phyloP scores from a whole-genome alignment of 148 eudicot species.

The Nepenthes mirabilis region DNA sequence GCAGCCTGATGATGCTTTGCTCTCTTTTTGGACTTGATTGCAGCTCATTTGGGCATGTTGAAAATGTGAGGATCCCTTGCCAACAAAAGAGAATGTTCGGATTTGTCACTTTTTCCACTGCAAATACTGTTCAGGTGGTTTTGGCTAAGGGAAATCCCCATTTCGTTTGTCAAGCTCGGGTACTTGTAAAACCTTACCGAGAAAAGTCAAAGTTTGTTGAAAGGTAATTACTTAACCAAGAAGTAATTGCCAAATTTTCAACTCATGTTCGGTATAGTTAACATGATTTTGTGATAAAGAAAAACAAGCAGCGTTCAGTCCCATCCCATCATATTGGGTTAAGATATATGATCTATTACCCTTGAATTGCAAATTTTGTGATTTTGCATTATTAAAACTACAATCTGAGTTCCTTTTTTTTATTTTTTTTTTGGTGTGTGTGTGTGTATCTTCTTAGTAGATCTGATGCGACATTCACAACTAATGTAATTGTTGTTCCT shows the following conservation, averaged over 20 bases:
- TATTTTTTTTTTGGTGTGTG: too few relatives aligned
- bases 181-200: slow-evolving; percentile 62
- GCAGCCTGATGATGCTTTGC: neutral
- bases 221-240: slow-evolving; percentile 19
- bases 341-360: too few relatives aligned
- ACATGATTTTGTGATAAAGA: neutral
- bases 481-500: neutral
- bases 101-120: slow-evolving; percentile 45
- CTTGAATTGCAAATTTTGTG: too few relatives aligned
- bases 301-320: too few relatives aligned
- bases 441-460: neutral
- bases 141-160: slow-evolving; percentile 51
- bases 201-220: slow-evolving; percentile 44
- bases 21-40: neutral
- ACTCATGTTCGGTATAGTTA: neutral
- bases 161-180: slow-evolving; percentile 57
- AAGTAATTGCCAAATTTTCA: neutral
- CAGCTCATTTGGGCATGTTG: slow-evolving; percentile 52
- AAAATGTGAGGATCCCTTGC: slow-evolving; percentile 65
- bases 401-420: neutral
- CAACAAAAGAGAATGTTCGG: slow-evolving; percentile 76
- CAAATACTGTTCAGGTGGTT: slow-evolving; percentile 42
- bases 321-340: too few relatives aligned
- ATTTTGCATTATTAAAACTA: too few relatives aligned
- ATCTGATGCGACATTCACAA: neutral